These are phyloP conservation scores for Vitis cinerea DNA, from an alignment of 164 flowering plant genomes.

Conservation along the genomic window DNA sequence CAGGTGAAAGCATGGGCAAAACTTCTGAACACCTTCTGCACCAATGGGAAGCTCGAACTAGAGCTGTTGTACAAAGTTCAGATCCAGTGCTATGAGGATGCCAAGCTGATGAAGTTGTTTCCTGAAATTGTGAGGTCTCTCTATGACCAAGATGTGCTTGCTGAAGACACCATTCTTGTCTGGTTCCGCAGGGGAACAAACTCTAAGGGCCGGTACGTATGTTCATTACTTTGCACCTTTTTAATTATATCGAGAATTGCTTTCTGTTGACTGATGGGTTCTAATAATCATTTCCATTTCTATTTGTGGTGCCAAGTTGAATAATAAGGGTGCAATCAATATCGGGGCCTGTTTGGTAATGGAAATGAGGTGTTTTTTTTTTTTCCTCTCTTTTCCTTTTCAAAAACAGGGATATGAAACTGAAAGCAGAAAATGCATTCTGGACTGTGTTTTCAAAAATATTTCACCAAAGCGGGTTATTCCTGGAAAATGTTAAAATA, in stretches of 20 bases:
- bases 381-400: no score
- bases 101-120: constrained; percentile 94
- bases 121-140: constrained; percentile 91
- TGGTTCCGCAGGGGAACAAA: constrained; percentile 96
- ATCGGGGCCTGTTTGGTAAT: no score
- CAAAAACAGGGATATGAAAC: no score
- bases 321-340: no score
- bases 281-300: no score
- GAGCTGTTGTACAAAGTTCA: constrained; percentile 96
- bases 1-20: constrained; percentile 95
- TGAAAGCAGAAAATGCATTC: no score
- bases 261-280: background rate
- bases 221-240: background rate
- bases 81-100: constrained; percentile 95
- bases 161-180: constrained; percentile 90
- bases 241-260: no score
- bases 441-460: no score
- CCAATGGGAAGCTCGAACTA: constrained; percentile 85
- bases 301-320: no score
- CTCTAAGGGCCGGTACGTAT: constrained; percentile 86
- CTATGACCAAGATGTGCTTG: constrained; percentile 95
- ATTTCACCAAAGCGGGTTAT: no score
- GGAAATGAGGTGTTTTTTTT: no score
- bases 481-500: no score
- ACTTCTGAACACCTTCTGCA: constrained; percentile 79